Percentiles rank a stretch among this genome's conserved stretches.
These are phyloP conservation scores for Buxus sempervirens DNA, from an alignment of 164 flowering plant genomes.

Conservation along the genomic window DNA sequence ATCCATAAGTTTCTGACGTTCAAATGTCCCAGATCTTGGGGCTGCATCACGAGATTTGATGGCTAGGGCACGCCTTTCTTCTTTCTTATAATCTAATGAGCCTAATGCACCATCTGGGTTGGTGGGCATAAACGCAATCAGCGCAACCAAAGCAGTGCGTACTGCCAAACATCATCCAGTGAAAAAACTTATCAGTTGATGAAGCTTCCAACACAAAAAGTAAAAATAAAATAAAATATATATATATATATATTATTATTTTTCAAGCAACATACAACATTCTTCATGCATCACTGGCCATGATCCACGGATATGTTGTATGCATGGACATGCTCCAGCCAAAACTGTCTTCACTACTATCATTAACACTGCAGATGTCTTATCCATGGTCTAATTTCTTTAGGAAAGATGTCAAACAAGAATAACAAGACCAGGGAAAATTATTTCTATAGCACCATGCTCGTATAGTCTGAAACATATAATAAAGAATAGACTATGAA, in stretches of 20 bases:
- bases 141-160: slow-evolving; percentile 90
- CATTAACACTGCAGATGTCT: no score
- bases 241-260: no score
- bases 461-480: slow-evolving; percentile 13
- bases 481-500: slow-evolving; percentile 7
- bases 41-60: slow-evolving; percentile 85
- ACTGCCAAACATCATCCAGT: slow-evolving; percentile 42
- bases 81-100: slow-evolving; percentile 81
- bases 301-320: not conserved
- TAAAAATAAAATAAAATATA: no score
- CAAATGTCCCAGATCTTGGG: slow-evolving; percentile 76
- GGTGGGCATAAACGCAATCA: slow-evolving; percentile 99
- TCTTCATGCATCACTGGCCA: not conserved
- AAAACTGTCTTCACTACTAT: not conserved
- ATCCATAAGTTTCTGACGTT: slow-evolving; percentile 85
- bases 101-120: slow-evolving; percentile 92
- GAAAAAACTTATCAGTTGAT: not conserved
- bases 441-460: slow-evolving; percentile 17
- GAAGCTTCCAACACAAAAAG: not conserved
- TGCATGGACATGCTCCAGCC: not conserved
- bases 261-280: not conserved
- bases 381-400: not conserved
- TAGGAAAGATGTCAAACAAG: not conserved
- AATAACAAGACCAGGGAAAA: not conserved
- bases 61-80: slow-evolving; percentile 82